Conservation (phyloP, 2,329 filamentous ascomycete species). For the Myriosclerotinia scirpicola region DNA sequence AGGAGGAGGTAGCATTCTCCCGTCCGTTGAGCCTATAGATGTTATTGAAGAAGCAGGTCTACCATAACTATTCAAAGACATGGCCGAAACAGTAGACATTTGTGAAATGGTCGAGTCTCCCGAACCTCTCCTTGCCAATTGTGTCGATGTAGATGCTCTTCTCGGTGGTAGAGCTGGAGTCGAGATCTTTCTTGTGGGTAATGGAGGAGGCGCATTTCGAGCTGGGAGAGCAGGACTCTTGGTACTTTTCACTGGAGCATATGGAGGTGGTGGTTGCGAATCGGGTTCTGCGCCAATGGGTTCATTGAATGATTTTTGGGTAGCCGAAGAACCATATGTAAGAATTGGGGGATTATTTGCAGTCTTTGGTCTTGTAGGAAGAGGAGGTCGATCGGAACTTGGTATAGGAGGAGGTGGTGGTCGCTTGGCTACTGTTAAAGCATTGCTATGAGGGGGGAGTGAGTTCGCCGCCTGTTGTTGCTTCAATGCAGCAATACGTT, state of each 20-base stretch:
- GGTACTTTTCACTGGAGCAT: slow-evolving; percentile 29
- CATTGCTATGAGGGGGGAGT: slow-evolving; percentile 26
- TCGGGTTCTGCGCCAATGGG: slow-evolving; percentile 32
- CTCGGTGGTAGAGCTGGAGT: slow-evolving; percentile 19
- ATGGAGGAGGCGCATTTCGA: slow-evolving; percentile 46
- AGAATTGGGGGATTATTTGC: slow-evolving; percentile 42
- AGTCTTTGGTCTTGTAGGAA: slow-evolving; percentile 44
- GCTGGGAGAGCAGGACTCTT: slow-evolving; percentile 33
- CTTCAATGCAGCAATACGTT: slow-evolving; percentile 65
- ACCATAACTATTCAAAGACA: slow-evolving; percentile 46
- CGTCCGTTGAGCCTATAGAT: slow-evolving; percentile 47
- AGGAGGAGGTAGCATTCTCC: slow-evolving; percentile 56
- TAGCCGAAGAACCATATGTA: slow-evolving; percentile 34
- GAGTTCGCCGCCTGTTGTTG: slow-evolving; percentile 35
- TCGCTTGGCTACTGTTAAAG: slow-evolving; percentile 36
- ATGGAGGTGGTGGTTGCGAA: slow-evolving; percentile 32
- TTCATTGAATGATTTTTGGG: slow-evolving; percentile 34
- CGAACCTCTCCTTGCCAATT: slow-evolving; percentile 51
- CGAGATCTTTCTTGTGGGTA: slow-evolving; percentile 53
- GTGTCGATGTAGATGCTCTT: slow-evolving; percentile 30
- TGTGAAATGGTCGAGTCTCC: slow-evolving; percentile 58
- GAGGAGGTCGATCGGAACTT: slow-evolving; percentile 42
- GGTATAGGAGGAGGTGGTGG: slow-evolving; percentile 59
- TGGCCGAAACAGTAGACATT: slow-evolving; percentile 53
- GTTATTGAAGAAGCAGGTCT: slow-evolving; percentile 48